These are phyloP conservation scores for Colletotrichum truncatum DNA, from an alignment of 2,329 filamentous ascomycete genomes.

Conservation along the genomic window DNA sequence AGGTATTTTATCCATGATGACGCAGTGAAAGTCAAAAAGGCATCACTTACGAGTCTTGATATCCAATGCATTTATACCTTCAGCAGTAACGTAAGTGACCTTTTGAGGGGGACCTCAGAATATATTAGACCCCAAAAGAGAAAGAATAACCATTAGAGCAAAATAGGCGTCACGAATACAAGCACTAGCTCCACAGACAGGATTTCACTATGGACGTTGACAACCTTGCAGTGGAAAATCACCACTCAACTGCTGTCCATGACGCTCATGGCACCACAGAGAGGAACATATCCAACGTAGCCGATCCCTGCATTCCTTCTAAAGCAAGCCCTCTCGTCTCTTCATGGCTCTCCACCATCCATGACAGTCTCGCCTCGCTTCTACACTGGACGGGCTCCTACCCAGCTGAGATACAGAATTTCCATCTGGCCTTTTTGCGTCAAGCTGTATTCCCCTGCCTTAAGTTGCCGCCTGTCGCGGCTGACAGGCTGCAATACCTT, in stretches of 20 bases:
- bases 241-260: neutral
- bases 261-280: neutral
- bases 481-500: neutral
- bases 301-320: neutral
- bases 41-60: neutral
- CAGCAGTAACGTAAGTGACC: too few species aligned
- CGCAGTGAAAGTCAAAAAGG: neutral
- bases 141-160: neutral
- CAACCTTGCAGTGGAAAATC: neutral
- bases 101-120: neutral
- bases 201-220: neutral
- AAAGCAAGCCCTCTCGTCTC: neutral
- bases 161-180: neutral
- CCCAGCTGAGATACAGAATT: neutral
- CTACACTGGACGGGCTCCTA: neutral
- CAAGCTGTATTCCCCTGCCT: neutral
- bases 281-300: neutral
- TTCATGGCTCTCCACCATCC: neutral
- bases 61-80: neutral
- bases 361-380: neutral
- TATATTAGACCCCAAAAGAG: neutral
- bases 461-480: neutral
- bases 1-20: neutral
- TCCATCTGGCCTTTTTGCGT: neutral
- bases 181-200: neutral